Conservation (phyloP, 805 yeast species). For the Wickerhamomyces canadensis region DNA sequence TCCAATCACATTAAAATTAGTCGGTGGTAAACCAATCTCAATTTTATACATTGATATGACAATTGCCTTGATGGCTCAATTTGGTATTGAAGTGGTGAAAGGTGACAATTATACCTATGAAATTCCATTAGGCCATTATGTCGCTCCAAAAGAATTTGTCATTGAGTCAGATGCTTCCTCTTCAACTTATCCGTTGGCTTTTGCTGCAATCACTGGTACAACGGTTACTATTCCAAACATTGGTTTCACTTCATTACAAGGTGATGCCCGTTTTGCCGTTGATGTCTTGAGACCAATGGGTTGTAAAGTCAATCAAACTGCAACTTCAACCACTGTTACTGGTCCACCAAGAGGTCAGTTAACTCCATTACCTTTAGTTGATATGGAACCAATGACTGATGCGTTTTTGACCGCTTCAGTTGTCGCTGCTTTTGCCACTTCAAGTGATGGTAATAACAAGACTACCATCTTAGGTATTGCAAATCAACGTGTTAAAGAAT, state of each 20-base stretch:
- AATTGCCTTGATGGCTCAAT: slow-evolving; percentile 85
- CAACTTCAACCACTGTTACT: slow-evolving; percentile 81
- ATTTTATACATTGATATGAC: slow-evolving; percentile 97
- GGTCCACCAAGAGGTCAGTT: slow-evolving; percentile 76
- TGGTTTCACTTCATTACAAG: slow-evolving; percentile 88
- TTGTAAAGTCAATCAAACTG: slow-evolving; percentile 78
- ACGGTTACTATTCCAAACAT: slow-evolving; percentile 91
- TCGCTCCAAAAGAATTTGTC: slow-evolving; percentile 78
- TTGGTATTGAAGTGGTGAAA: slow-evolving; percentile 73
- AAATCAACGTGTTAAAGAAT: slow-evolving; percentile 95
- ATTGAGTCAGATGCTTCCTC: slow-evolving; percentile 97
- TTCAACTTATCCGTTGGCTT: slow-evolving; percentile 96
- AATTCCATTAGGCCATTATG: slow-evolving; percentile 79
- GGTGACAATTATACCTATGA: slow-evolving; percentile 84
- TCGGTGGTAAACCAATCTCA: slow-evolving; percentile 96
- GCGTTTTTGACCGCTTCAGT: slow-evolving; percentile 96
- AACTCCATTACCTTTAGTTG: slow-evolving; percentile 67
- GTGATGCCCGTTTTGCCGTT: slow-evolving; percentile 93
- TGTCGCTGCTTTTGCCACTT: slow-evolving; percentile 86
- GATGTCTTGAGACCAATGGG: slow-evolving; percentile 96
- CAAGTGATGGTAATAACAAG: slow-evolving; percentile 34
- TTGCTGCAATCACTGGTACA: slow-evolving; percentile 94
- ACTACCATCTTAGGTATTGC: slow-evolving; percentile 94
- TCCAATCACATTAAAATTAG: slow-evolving; percentile 82
- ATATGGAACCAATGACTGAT: slow-evolving; percentile 99